Base-by-base conservation (phyloP, 1,284 basidiomycete species). In the Malassezia dermatis region DNA sequence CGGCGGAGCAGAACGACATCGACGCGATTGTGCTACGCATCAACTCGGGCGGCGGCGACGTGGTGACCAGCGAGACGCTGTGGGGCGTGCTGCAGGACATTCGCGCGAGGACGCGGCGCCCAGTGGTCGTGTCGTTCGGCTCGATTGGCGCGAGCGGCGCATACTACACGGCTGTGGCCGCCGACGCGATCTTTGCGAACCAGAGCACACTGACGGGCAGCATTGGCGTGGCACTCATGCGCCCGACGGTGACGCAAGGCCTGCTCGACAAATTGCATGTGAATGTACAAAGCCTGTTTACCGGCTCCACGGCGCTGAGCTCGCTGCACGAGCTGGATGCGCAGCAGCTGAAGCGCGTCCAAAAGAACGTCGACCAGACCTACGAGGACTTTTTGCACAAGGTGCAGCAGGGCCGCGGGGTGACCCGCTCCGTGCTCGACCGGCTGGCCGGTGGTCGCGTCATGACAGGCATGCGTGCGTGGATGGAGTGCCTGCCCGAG, bases 41-140 rank as follows among this genome's bases (percentile, higher is more conserved):
- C 59, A 76, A 78, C 53, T 75, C 73, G 15, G 77, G 76, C 0
- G 77, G 77, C 13, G 77, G 77, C 30, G 74, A 75, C 15, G 77
- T 78, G 6, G 71, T 77, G 21, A 75, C 76, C 19, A 68, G 64
- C 46, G 77, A 78, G 48, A 71, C 73, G 17, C 76, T 78, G 49
- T 77, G 76, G 71, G 75, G 71, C 24, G 76, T 76, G 11, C 71
- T 78, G 3, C 60, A 65, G 13, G 70, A 73, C 17, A 56, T 77
- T 17, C 61, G 69, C 19, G 61, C 67, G 17, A 67, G 73, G 39
- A 66, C 67, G 39, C 67, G 70, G 43, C 77, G 77, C 61, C 66
- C 70, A 4, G 71, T 78, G n/a, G 68, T 78, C 17, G 76, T 75
- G 1, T 75, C 71, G 34, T 77, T 78, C 49, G 76, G 75, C n/a